Evolutionary conservation across 2,329 filamentous ascomycete species (phyloP).

Genomic region (Aspergillus neoniger): DNA sequence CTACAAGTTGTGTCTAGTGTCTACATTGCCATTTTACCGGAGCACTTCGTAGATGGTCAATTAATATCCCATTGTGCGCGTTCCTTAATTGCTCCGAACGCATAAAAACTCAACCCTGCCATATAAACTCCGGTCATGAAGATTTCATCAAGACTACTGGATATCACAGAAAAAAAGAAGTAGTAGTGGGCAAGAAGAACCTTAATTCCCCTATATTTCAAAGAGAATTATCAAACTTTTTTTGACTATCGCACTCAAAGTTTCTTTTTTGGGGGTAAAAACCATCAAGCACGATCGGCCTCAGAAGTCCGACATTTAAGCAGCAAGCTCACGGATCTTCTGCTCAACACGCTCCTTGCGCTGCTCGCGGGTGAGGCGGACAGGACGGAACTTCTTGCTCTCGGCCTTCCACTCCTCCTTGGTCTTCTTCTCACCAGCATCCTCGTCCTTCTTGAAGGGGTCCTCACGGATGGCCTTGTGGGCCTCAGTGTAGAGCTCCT

Average conservation of each 20-base stretch:
- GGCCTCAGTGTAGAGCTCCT: conserved; percentile 94
- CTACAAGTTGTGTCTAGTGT: background rate
- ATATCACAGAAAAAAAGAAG: conserved; percentile 30
- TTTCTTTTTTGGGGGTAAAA: conserved; percentile 7
- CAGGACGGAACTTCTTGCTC: conserved; percentile 79
- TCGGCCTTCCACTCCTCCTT: conserved; percentile 97
- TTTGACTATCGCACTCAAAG: conserved; percentile 28
- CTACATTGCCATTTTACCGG: conserved; percentile 17
- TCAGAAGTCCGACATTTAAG: conserved; percentile 34
- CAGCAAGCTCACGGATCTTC: conserved; percentile 79
- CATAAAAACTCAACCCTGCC: conserved; percentile 26
- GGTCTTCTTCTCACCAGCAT: conserved; percentile 80
- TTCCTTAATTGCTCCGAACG: conserved; percentile 31
- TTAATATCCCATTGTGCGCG: conserved; percentile 16
- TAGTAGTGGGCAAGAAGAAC: conserved; percentile 23
- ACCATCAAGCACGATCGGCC: conserved; percentile 25
- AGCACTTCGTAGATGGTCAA: conserved; percentile 27
- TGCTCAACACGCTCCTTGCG: conserved; percentile 80
- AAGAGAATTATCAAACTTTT: conserved; percentile 28
- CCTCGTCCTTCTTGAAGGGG: conserved; percentile 88
- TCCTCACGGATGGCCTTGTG: conserved; percentile 97
- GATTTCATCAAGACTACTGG: conserved; percentile 22
- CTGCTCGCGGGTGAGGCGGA: conserved; percentile 80
- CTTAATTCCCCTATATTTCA: conserved; percentile 30
- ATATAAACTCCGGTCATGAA: conserved; percentile 15